phyloP scores from a whole-genome alignment of 2,329 filamentous ascomycete genomes.

The Sporothrix curviconia region DNA sequence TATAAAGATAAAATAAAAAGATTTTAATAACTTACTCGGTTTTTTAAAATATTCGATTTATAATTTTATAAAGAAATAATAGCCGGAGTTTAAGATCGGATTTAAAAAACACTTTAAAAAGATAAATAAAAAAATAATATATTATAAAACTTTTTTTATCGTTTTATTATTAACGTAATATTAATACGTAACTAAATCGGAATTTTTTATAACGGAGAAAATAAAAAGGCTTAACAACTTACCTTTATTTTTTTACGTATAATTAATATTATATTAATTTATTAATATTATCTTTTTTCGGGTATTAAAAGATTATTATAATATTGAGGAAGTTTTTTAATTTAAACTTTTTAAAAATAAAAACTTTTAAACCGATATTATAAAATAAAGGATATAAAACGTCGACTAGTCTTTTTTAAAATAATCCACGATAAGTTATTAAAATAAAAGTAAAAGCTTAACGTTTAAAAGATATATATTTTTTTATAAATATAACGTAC shows the following conservation, averaged over 20 bases:
- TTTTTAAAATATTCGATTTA: constrained; percentile 7
- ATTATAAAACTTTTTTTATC: neutral
- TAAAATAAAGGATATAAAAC: neutral
- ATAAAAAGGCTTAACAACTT: constrained; percentile 6
- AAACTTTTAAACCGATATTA: neutral
- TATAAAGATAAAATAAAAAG: neutral
- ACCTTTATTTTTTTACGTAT: constrained; percentile 3
- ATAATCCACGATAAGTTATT: neutral
- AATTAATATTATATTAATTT: constrained; percentile 10
- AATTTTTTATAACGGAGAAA: constrained; percentile 8
- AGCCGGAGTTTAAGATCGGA: constrained; percentile 11
- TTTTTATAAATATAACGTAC: neutral
- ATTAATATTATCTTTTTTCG: constrained; percentile 10
- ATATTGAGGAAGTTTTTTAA: neutral
- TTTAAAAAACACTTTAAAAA: constrained; percentile 13
- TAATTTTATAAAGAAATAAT: constrained; percentile 12
- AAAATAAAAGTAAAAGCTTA: neutral
- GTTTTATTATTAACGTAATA: neutral
- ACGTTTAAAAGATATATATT: neutral
- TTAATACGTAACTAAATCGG: constrained; percentile 6
- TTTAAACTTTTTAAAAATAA: neutral
- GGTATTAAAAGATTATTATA: neutral
- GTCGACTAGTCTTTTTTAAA: neutral
- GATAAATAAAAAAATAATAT: constrained; percentile 13
- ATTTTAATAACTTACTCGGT: neutral